Conservation (phyloP, 2,329 filamentous ascomycete genomes). For the Tolypocladium tropicale region DNA sequence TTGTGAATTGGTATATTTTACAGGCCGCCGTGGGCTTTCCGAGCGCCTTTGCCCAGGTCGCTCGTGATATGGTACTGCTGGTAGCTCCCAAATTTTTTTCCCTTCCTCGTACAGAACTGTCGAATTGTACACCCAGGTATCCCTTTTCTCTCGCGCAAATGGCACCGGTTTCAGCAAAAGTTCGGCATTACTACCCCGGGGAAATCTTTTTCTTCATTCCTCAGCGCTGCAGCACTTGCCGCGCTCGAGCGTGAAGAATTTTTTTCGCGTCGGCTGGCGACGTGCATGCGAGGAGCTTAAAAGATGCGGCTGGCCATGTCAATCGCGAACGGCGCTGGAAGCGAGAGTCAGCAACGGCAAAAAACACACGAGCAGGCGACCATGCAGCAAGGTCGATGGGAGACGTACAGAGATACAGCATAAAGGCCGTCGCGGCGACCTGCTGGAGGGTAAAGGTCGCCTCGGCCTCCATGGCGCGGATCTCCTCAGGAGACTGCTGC, state of each 20-base stretch:
- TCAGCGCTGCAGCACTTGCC: neutral
- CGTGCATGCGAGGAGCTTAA: conserved; percentile 11
- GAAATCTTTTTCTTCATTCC: neutral
- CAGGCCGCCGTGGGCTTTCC: neutral
- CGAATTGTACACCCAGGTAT: neutral
- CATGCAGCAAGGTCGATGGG: neutral
- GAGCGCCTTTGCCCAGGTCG: neutral
- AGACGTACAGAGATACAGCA: conserved; percentile 67
- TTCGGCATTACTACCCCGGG: neutral
- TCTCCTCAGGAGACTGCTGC: conserved; percentile 59
- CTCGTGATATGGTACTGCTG: neutral
- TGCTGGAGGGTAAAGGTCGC: conserved; percentile 58
- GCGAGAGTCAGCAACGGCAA: conserved; percentile 5
- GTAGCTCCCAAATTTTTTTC: too few species aligned
- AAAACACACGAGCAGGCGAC: neutral
- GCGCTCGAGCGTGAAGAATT: neutral
- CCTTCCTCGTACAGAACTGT: neutral
- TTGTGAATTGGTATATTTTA: neutral
- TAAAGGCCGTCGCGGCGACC: conserved; percentile 52
- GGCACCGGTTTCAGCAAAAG: neutral
- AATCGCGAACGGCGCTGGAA: conserved; percentile 47
- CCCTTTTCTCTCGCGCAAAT: neutral
- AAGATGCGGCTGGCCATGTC: conserved; percentile 38
- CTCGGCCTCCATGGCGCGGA: conserved; percentile 57
- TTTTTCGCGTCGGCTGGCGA: neutral